Evolutionary conservation across 306 rosid species (phyloP).

Genomic region (Lathyrus tuberosus): DNA sequence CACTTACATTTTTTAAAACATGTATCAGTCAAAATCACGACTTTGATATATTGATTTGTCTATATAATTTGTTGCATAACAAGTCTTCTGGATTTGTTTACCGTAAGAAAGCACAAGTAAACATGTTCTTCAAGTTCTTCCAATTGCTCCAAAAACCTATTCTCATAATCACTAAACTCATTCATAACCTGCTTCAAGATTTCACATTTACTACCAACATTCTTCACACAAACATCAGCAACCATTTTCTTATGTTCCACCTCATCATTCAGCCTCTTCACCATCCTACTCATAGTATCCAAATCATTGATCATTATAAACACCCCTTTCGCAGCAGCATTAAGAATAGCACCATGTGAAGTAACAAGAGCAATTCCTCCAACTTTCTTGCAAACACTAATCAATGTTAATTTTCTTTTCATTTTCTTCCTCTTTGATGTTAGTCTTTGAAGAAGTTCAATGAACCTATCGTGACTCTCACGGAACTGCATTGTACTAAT

Average conservation of each 20-base stretch:
- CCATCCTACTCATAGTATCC: too few species aligned
- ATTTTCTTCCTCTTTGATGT: conserved; percentile 43
- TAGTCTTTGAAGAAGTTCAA: conserved; percentile 45
- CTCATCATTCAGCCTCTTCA: conserved; percentile 58
- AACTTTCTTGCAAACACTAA: conserved; percentile 49
- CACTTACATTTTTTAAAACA: too few species aligned
- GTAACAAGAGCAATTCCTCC: conserved; percentile 50
- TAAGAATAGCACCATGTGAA: conserved; percentile 48
- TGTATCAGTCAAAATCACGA: too few species aligned
- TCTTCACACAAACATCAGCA: conserved; percentile 59
- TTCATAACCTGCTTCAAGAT: conserved; percentile 56
- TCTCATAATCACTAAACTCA: conserved; percentile 59
- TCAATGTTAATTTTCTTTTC: conserved; percentile 38
- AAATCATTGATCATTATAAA: too few species aligned
- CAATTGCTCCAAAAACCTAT: conserved; percentile 68
- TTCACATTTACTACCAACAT: conserved; percentile 50
- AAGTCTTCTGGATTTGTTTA: conserved; percentile 73
- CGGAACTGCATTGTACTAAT: conserved; percentile 41
- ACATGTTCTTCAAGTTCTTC: conserved; percentile 85
- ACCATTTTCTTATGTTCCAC: conserved; percentile 65
- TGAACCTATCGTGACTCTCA: conserved; percentile 47
- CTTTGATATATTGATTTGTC: too few species aligned
- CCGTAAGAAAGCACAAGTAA: conserved; percentile 76
- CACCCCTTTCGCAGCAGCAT: not conserved
- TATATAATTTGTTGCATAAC: conserved; percentile 54